Percentiles rank a stretch among this genome's conserved stretches.
Evolutionary conservation across 345 rosid genomes (phyloP).

Genomic region (Brassica incana): DNA sequence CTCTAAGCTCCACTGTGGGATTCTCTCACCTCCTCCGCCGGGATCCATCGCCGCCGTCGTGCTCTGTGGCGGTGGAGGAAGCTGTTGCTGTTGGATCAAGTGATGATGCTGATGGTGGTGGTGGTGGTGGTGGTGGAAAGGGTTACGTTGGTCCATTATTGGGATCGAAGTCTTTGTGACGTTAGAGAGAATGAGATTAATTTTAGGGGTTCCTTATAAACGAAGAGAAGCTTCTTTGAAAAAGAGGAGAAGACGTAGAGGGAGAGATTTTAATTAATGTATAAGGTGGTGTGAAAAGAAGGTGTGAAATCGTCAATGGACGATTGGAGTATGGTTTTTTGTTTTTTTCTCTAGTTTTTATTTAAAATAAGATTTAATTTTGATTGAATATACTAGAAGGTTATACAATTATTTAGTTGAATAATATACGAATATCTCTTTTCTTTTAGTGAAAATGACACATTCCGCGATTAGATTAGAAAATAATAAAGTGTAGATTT

Average conservation of each 20-base stretch:
- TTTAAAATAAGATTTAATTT: background rate
- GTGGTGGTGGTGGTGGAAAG: constrained; percentile 37
- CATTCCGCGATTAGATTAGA: constrained; percentile 22
- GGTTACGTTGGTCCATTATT: constrained; percentile 58
- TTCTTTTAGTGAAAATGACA: constrained; percentile 31
- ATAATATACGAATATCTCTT: constrained; percentile 14
- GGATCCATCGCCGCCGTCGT: constrained; percentile 35
- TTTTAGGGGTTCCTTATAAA: constrained; percentile 16
- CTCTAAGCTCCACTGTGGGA: constrained; percentile 93
- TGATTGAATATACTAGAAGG: constrained; percentile 13
- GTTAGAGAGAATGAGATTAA: constrained; percentile 11
- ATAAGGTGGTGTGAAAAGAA: constrained; percentile 59
- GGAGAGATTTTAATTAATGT: constrained; percentile 35
- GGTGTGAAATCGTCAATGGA: constrained; percentile 61
- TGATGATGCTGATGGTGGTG: constrained; percentile 35
- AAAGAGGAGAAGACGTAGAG: constrained; percentile 25
- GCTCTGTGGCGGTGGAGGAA: constrained; percentile 44
- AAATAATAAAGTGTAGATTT: background rate
- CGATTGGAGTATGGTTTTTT: constrained; percentile 26
- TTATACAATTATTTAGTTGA: constrained; percentile 7
- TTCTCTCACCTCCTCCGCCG: constrained; percentile 52
- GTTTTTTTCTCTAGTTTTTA: constrained; percentile 7
- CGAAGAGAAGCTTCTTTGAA: constrained; percentile 27
- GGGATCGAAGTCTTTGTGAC: constrained; percentile 23
- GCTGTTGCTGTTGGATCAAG: constrained; percentile 48